phyloP scores from a whole-genome alignment of 306 rosid species.

The Cucurbita maxima region DNA sequence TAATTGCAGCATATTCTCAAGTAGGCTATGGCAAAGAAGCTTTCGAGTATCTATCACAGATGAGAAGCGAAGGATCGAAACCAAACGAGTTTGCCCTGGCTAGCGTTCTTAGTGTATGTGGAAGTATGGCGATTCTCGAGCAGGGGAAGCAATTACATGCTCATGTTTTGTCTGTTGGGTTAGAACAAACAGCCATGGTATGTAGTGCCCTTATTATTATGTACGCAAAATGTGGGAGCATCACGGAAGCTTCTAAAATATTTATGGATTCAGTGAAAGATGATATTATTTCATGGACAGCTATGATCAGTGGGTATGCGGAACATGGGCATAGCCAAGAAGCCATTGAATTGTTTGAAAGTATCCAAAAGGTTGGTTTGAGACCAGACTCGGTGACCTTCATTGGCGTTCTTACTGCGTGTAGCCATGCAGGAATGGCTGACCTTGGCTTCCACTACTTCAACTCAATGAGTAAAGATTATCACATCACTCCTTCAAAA shows the following conservation, averaged over 20 bases:
- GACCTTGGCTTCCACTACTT: constrained; percentile 61
- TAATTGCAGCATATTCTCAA: constrained; percentile 63
- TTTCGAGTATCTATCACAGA: constrained; percentile 48
- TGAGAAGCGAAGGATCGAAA: constrained; percentile 56
- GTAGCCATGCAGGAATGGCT: constrained; percentile 68
- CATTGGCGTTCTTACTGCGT: constrained; percentile 57
- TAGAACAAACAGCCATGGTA: constrained; percentile 39
- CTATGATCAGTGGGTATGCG: background rate
- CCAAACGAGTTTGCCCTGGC: constrained; percentile 67
- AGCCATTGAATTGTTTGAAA: constrained; percentile 61
- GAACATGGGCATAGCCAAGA: constrained; percentile 39
- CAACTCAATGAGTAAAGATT: constrained; percentile 29
- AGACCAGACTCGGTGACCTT: constrained; percentile 57
- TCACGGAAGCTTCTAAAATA: constrained; percentile 43
- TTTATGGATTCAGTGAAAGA: constrained; percentile 49
- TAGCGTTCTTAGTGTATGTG: constrained; percentile 61
- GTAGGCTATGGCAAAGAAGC: constrained; percentile 54
- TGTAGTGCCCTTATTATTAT: constrained; percentile 56
- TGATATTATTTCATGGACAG: background rate
- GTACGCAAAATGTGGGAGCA: constrained; percentile 65
- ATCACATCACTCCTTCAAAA: constrained; percentile 41
- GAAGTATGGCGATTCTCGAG: constrained; percentile 64
- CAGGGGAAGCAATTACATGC: constrained; percentile 76
- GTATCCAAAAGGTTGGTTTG: constrained; percentile 31
- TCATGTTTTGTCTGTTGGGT: constrained; percentile 36